Percentiles rank a stretch among this genome's conserved stretches.
These are phyloP conservation scores for Penicillium sp. DNA, from an alignment of 2,329 filamentous ascomycete genomes.

Conservation along the genomic window DNA sequence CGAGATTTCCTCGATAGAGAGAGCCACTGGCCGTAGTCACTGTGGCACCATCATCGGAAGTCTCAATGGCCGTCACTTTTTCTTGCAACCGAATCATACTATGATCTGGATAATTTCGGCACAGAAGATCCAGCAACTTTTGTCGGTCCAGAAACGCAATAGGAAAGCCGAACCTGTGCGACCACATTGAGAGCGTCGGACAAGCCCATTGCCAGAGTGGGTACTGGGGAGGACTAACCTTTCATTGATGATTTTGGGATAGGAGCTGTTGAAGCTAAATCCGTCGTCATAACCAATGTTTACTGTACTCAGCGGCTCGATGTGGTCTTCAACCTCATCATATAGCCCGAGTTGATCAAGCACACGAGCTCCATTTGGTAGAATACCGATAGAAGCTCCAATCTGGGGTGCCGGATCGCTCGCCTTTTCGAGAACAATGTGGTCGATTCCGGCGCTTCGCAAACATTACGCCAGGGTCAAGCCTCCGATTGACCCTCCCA, in stretches of 20 bases:
- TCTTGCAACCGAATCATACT: not conserved
- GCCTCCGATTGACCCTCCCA: slow-evolving; percentile 14
- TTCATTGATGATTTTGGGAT: not conserved
- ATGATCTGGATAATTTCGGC: not conserved
- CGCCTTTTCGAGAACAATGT: slow-evolving; percentile 10
- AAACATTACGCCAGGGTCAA: slow-evolving; percentile 13
- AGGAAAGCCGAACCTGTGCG: not conserved
- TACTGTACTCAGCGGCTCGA: not conserved
- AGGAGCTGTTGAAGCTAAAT: not conserved
- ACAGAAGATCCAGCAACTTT: not conserved
- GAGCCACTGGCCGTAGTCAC: slow-evolving; percentile 1
- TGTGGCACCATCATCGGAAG: not conserved
- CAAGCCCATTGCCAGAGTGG: not conserved
- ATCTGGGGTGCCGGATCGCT: slow-evolving; percentile 6
- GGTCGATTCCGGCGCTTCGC: slow-evolving; percentile 4
- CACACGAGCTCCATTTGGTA: slow-evolving; percentile 8
- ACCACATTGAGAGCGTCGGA: not conserved
- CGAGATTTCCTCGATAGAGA: slow-evolving; percentile 1
- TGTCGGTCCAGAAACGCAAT: not conserved
- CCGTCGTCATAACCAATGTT: slow-evolving; percentile 3
- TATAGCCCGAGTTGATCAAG: slow-evolving; percentile 9
- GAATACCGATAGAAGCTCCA: slow-evolving; percentile 8
- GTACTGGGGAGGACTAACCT: not conserved
- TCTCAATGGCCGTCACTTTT: not conserved
- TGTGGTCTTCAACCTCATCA: not conserved